These are phyloP conservation scores for Cutaneotrichosporon sp. DNA, from an alignment of 1,284 basidiomycete genomes.

Conservation along the genomic window DNA sequence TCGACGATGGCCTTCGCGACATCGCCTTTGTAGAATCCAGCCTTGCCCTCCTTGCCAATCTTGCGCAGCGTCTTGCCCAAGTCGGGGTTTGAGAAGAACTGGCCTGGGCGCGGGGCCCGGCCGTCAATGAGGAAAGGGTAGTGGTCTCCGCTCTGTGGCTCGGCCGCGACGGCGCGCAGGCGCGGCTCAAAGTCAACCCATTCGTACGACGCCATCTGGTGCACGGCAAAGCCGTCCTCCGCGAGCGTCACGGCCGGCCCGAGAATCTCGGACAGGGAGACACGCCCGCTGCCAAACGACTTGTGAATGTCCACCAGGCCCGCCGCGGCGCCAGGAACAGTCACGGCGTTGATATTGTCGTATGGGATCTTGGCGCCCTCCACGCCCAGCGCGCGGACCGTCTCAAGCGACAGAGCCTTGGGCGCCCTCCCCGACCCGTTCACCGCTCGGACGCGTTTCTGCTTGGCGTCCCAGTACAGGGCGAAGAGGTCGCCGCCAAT, in stretches of 20 bases:
- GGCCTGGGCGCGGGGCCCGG: conserved; percentile 20
- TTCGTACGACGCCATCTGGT: conserved; percentile 53
- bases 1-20: conserved; percentile 74
- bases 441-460: conserved; percentile 61
- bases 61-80: conserved; percentile 75
- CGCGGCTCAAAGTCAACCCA: conserved; percentile 9
- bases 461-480: conserved; percentile 78
- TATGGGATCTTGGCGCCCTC: conserved; percentile 56
- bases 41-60: conserved; percentile 71
- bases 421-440: conserved; percentile 70
- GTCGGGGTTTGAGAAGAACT: conserved; percentile 55
- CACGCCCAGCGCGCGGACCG: conserved; percentile 61
- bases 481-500: conserved; percentile 69
- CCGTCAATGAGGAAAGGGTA: conserved; percentile 25
- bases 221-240: conserved; percentile 58
- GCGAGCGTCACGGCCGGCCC: conserved; percentile 74
- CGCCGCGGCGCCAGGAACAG: conserved; percentile 84
- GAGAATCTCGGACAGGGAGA: conserved; percentile 67
- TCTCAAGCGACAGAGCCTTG: conserved; percentile 66
- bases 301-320: conserved; percentile 84
- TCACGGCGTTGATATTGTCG: conserved; percentile 75
- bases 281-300: conserved; percentile 68
- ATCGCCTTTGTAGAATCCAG: conserved; percentile 85
- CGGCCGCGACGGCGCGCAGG: conserved; percentile 3
- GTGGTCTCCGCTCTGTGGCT: not conserved